A percentile compares a stretch with the other conserved stretches of the same genome.
Conservation (phyloP, 1,284 basidiomycete genomes). For the Nidula niveotomentosa region DNA sequence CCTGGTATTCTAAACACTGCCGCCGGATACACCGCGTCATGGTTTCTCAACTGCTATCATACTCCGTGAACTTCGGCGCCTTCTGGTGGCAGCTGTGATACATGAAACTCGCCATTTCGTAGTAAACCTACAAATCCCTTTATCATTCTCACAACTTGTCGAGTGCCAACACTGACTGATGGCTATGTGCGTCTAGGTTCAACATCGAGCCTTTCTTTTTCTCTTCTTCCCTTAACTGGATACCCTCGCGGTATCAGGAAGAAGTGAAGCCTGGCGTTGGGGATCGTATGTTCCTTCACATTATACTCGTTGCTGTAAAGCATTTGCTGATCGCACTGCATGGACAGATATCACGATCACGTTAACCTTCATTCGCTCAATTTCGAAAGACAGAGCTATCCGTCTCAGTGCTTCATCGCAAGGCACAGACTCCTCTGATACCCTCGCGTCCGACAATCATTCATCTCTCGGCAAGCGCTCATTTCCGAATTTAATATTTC, state of each 20-base stretch:
- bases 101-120: too few relatives aligned
- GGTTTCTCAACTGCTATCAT: too few relatives aligned
- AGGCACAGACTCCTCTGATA: conserved; percentile 1
- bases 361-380: conserved; percentile 34
- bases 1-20: too few relatives aligned
- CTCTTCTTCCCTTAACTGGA: conserved; percentile 37
- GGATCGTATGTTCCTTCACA: conserved; percentile 26
- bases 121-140: too few relatives aligned
- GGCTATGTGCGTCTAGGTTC: conserved; percentile 20
- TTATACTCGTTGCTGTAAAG: not conserved
- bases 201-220: conserved; percentile 42
- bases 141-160: too few relatives aligned
- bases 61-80: too few relatives aligned
- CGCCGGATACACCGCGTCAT: too few relatives aligned
- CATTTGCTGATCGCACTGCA: not conserved
- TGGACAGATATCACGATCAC: conserved; percentile 33
- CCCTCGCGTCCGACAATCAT: not conserved
- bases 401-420: not conserved
- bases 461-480: not conserved
- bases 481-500: not conserved
- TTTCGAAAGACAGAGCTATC: conserved; percentile 17
- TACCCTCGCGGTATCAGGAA: conserved; percentile 38
- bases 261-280: conserved; percentile 19
- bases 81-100: too few relatives aligned
- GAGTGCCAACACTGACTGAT: too few relatives aligned